Conservation (phyloP, 2,329 filamentous ascomycete species). For the Chaetomium olivaceum region DNA sequence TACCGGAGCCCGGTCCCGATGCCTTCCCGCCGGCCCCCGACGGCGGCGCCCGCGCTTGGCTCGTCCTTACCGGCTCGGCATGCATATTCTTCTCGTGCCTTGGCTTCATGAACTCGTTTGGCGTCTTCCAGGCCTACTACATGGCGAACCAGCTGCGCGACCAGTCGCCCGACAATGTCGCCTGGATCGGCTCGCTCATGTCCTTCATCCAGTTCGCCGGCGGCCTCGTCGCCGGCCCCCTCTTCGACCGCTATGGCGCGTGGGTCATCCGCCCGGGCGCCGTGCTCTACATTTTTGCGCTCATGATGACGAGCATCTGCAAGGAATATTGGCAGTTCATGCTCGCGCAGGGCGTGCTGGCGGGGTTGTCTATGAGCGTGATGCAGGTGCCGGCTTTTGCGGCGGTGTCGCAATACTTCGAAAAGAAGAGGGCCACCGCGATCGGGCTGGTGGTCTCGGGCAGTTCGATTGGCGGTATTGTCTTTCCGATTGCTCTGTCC, state of each 20-base stretch:
- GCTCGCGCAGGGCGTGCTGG: slow-evolving; percentile 50
- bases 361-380: slow-evolving; percentile 45
- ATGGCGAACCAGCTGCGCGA: slow-evolving; percentile 39
- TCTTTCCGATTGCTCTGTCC: slow-evolving; percentile 51
- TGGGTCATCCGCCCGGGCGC: slow-evolving; percentile 38
- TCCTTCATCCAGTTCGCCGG: slow-evolving; percentile 41
- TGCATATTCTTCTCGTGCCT: slow-evolving; percentile 43
- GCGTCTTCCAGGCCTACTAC: slow-evolving; percentile 49
- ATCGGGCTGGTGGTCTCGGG: slow-evolving; percentile 50
- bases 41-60: slow-evolving; percentile 38
- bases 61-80: slow-evolving; percentile 42
- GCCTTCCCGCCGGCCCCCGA: slow-evolving; percentile 22
- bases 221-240: slow-evolving; percentile 41
- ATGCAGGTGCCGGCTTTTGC: slow-evolving; percentile 48
- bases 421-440: slow-evolving; percentile 48
- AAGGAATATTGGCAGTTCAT: slow-evolving; percentile 54
- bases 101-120: slow-evolving; percentile 48
- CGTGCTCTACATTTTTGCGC: slow-evolving; percentile 40
- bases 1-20: not conserved
- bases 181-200: slow-evolving; percentile 47
- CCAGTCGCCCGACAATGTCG: slow-evolving; percentile 38
- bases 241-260: slow-evolving; percentile 46
- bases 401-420: slow-evolving; percentile 50
- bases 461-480: slow-evolving; percentile 51
- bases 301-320: slow-evolving; percentile 49